Conservation (phyloP, 257 asterid genomes). For the Fraxinus quadrangulata region DNA sequence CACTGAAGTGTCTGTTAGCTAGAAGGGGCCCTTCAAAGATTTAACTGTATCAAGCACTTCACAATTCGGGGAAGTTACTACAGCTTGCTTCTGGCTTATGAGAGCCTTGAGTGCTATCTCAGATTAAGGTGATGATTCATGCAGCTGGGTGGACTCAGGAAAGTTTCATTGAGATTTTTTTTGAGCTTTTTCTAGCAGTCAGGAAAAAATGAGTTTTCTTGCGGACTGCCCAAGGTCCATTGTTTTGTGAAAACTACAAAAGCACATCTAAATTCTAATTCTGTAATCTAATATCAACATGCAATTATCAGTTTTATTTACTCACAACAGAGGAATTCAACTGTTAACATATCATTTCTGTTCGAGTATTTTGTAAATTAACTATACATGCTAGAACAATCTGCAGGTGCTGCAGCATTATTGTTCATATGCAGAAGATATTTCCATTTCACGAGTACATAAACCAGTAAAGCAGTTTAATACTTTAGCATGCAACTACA, state of each 20-base stretch:
- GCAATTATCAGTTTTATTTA: no score
- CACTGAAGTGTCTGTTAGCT: background rate
- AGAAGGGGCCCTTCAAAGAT: background rate
- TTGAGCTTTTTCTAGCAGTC: background rate
- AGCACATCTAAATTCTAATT: no score
- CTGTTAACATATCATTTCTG: no score
- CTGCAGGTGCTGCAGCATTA: no score
- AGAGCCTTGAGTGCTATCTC: background rate
- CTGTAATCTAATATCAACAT: no score
- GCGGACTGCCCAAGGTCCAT: no score
- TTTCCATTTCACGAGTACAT: background rate
- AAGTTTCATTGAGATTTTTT: background rate
- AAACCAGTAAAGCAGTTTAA: background rate
- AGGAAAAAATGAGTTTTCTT: background rate
- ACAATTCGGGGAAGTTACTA: background rate
- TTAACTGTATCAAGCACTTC: background rate
- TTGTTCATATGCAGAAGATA: background rate
- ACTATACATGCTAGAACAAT: no score
- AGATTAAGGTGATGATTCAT: slow-evolving; percentile 1
- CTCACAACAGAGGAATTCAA: background rate
- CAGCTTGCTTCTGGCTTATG: background rate
- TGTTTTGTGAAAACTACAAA: no score
- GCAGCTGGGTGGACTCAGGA: background rate
- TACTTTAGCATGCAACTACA: no score
- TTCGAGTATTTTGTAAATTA: no score